Evolutionary conservation across 805 yeast species (phyloP), one percentile per base, ranked within the genome.

Genomic region (Metschnikowia picachoensis): DNA sequence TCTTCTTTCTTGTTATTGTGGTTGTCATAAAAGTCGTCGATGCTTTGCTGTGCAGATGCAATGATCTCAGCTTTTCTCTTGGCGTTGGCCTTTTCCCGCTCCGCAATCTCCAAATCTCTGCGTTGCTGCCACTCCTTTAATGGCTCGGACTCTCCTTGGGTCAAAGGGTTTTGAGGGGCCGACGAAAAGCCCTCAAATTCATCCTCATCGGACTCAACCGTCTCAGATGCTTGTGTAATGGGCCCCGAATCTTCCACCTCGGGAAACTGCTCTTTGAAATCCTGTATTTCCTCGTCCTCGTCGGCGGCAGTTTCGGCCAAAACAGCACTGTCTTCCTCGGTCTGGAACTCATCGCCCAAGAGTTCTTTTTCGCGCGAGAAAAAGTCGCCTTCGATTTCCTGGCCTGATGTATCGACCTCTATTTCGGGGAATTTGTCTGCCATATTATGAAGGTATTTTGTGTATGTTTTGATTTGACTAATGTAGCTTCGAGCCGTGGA

Each of bases 11-110:
- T 91, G 61, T 76, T 73, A 70, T 88, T 90, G 74, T 92, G 92
- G 61, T 83, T 84, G 58, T 88, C 96, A 66, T 92, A 92, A 66
- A 92, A 92, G 53, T 87, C 96, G 64, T 92, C 97, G 60, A 90
- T 80, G 44, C 89, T 83, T 62, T 82, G 81, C 60, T 80, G 79
- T 9, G 98, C 98, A 51, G 84, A 83, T 42, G 79, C 77, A 46
- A 85, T 78, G 48, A 89, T 76, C 49, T 82, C 88, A 29, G 72
- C 72, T 60, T 85, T 79, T 63, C 80, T 85, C 55, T 79, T 71
- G 16, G 70, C 71, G 56, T 85, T 83, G 52, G 79, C 80, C 55
- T 77, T 83, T 60, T 92, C 98, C 61, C 95, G 79, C 60, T 87
- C 80, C 44, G 77, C 72, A 50, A 92, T 83, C 64, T 90, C 96